These are phyloP conservation scores for Mycena albidolilacea DNA, from an alignment of 768 basidiomycete genomes.

Conservation along the genomic window DNA sequence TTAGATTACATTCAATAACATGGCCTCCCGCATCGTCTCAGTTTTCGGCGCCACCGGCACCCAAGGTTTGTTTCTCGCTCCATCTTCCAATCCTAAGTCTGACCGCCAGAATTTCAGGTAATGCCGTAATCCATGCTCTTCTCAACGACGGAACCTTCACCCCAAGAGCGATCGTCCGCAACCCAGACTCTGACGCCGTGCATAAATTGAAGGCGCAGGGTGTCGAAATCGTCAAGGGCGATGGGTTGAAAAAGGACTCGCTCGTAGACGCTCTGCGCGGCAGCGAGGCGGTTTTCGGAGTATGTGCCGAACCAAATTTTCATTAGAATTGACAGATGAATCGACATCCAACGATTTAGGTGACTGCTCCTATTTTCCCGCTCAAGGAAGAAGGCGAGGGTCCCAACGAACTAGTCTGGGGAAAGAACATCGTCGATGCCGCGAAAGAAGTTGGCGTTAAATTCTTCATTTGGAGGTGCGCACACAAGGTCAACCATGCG, in stretches of 20 bases:
- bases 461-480: constrained; percentile 42
- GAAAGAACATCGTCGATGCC: constrained; percentile 45
- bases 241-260: constrained; percentile 44
- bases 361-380: neutral
- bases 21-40: constrained; percentile 43
- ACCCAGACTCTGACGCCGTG: constrained; percentile 45
- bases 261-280: constrained; percentile 46
- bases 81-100: neutral
- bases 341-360: neutral
- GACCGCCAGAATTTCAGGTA: constrained; percentile 32
- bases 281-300: constrained; percentile 51
- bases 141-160: constrained; percentile 52
- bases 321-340: neutral
- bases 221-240: constrained; percentile 36
- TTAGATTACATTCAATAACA: neutral
- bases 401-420: constrained; percentile 36
- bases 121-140: constrained; percentile 46
- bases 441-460: constrained; percentile 44
- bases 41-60: constrained; percentile 55
- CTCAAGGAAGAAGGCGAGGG: neutral
- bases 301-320: constrained; percentile 19
- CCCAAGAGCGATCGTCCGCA: constrained; percentile 52
- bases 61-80: constrained; percentile 44
- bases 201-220: constrained; percentile 42
- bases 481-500: too few species aligned